These are phyloP conservation scores for Filosporella fistucella DNA, from an alignment of 495 filamentous ascomycete genomes.

Conservation along the genomic window DNA sequence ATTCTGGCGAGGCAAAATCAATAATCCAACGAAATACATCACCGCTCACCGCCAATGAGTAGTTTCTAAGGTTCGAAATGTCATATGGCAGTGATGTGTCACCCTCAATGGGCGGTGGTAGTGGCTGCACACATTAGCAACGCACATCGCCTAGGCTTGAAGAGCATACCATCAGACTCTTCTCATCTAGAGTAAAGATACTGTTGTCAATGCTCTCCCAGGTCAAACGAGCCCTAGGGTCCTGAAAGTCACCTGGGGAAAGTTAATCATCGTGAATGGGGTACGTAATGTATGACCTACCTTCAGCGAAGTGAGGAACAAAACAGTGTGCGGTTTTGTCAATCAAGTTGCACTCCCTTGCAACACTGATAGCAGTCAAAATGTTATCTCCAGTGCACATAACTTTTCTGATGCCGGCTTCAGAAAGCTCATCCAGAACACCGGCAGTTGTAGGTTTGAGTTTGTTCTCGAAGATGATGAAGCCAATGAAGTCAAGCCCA, in stretches of 20 bases:
- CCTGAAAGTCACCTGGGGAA: constrained; percentile 51
- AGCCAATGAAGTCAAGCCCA: constrained; percentile 80
- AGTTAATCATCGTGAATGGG: background rate
- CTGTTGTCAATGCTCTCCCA: constrained; percentile 95
- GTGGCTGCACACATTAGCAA: constrained; percentile 50
- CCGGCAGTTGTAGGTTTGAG: constrained; percentile 76
- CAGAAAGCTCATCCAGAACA: constrained; percentile 76
- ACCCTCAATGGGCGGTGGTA: constrained; percentile 58
- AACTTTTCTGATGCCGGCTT: constrained; percentile 81
- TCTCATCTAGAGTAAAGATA: constrained; percentile 66
- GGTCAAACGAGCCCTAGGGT: constrained; percentile 61
- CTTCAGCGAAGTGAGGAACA: constrained; percentile 80
- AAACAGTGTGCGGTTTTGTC: constrained; percentile 81
- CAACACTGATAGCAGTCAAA: constrained; percentile 93
- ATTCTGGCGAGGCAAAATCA: constrained; percentile 63
- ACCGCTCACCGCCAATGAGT: constrained; percentile 82
- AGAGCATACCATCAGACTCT: constrained; percentile 61
- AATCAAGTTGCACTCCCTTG: constrained; percentile 85
- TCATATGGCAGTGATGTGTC: constrained; percentile 86
- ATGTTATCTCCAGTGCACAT: constrained; percentile 99
- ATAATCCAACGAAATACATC: constrained; percentile 97
- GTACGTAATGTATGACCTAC: constrained; percentile 30
- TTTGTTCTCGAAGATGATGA: constrained; percentile 99
- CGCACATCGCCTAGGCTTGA: background rate
- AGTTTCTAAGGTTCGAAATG: constrained; percentile 70